phyloP scores from a whole-genome alignment of 2,329 filamentous ascomycete genomes.

The Coniochaeta pulveracea region DNA sequence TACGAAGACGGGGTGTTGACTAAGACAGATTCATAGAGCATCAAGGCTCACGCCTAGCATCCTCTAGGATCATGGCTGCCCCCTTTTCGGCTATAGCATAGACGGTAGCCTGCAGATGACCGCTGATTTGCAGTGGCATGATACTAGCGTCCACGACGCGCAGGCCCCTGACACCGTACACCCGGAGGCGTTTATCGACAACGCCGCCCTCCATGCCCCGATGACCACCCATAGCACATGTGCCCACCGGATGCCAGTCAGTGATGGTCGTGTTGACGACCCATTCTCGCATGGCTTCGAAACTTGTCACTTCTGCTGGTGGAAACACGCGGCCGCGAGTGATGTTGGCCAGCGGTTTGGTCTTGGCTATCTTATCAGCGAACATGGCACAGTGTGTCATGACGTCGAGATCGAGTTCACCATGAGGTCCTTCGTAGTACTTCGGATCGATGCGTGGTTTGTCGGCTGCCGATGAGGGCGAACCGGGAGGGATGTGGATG shows the following conservation, averaged over 20 bases:
- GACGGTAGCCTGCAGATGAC: conserved; percentile 34
- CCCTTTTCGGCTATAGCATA: conserved; percentile 39
- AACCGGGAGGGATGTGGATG: conserved; percentile 26
- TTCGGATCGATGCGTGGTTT: conserved; percentile 27
- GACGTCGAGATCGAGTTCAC: conserved; percentile 16
- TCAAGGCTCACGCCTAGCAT: too few relatives aligned
- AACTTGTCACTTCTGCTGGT: not conserved
- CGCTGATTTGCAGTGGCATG: conserved; percentile 33
- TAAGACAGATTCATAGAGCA: too few relatives aligned
- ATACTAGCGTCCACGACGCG: conserved; percentile 34
- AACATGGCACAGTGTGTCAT: conserved; percentile 10
- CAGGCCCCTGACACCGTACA: conserved; percentile 33
- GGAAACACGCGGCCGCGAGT: conserved; percentile 9
- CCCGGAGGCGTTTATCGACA: conserved; percentile 27
- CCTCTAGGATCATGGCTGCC: conserved; percentile 16
- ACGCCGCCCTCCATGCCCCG: conserved; percentile 25
- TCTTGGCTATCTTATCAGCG: conserved; percentile 10
- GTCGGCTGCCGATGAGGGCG: conserved; percentile 10
- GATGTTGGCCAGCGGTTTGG: conserved; percentile 11
- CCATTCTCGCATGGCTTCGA: conserved; percentile 9
- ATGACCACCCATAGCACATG: conserved; percentile 30
- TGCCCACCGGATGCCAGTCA: conserved; percentile 28
- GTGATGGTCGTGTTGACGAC: conserved; percentile 9
- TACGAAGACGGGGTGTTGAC: too few relatives aligned
- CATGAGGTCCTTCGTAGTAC: conserved; percentile 26